Percentiles rank a stretch among this genome's conserved stretches.
phyloP scores from a whole-genome alignment of 1,139 yeast genomes.

The Ashbya aceris region DNA sequence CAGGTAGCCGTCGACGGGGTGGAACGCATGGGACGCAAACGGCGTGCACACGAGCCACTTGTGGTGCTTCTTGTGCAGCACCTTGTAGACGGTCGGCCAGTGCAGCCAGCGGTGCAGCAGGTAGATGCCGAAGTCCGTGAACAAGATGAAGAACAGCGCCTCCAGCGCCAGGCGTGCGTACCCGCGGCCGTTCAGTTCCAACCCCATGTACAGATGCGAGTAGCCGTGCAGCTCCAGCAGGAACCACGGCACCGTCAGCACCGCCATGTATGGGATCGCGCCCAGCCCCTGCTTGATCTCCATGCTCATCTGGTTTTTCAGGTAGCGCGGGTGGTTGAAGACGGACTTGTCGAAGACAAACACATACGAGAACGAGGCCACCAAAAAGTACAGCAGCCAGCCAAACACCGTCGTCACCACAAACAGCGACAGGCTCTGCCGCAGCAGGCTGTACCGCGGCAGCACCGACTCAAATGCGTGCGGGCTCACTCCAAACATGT shows the following conservation, averaged over 20 bases:
- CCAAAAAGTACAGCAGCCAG: slow-evolving; percentile 64
- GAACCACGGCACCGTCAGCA: slow-evolving; percentile 84
- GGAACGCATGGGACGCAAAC: slow-evolving; percentile 97
- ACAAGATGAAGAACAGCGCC: slow-evolving; percentile 70
- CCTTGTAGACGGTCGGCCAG: slow-evolving; percentile 80
- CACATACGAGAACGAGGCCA: slow-evolving; percentile 65
- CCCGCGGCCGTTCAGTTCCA: slow-evolving; percentile 59
- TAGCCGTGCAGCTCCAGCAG: slow-evolving; percentile 73
- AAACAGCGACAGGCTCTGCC: slow-evolving; percentile 64
- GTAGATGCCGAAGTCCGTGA: slow-evolving; percentile 89
- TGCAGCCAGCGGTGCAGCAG: slow-evolving; percentile 87
- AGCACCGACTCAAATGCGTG: slow-evolving; percentile 55
- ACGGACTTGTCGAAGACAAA: slow-evolving; percentile 79
- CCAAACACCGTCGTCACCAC: slow-evolving; percentile 76
- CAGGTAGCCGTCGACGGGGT: slow-evolving; percentile 90
- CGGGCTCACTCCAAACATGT: slow-evolving; percentile 40
- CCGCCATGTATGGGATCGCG: slow-evolving; percentile 84
- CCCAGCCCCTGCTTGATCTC: slow-evolving; percentile 71
- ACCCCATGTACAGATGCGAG: slow-evolving; percentile 63
- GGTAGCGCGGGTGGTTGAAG: slow-evolving; percentile 90
- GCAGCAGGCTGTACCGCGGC: slow-evolving; percentile 58
- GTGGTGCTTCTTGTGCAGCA: slow-evolving; percentile 95
- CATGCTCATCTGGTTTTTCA: slow-evolving; percentile 81
- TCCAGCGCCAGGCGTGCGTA: slow-evolving; percentile 57
- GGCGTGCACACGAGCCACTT: slow-evolving; percentile 99